phyloP scores from a whole-genome alignment of 2,329 filamentous ascomycete genomes.

The Colletotrichum sp. region DNA sequence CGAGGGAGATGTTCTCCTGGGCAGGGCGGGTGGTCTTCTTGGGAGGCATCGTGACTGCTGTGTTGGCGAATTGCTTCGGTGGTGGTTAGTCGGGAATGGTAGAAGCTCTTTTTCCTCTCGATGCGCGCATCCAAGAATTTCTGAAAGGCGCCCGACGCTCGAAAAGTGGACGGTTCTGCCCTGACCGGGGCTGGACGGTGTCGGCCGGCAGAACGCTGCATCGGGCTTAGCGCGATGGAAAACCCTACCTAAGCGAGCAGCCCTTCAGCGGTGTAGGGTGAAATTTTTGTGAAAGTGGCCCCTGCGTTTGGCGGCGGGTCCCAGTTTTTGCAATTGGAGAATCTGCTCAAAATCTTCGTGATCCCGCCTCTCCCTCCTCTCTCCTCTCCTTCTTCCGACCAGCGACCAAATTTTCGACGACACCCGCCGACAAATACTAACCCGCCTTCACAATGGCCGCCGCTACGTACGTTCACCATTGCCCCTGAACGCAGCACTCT shows the following conservation, averaged over 20 bases:
- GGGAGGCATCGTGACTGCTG: conserved; percentile 73
- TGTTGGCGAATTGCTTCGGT: conserved; percentile 30
- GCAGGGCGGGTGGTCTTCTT: conserved; percentile 89
- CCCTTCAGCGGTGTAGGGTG: not conserved
- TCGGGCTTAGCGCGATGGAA: not conserved
- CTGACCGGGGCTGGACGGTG: conserved; percentile 8
- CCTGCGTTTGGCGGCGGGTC: not conserved
- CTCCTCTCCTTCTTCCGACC: not conserved
- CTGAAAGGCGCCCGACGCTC: not conserved
- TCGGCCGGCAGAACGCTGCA: not conserved
- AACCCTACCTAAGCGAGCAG: conserved; percentile 20
- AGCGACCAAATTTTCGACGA: conserved; percentile 22
- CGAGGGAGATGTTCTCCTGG: conserved; percentile 98
- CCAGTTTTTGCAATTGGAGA: not conserved
- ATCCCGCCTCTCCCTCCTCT: not conserved
- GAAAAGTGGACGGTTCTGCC: conserved; percentile 14
- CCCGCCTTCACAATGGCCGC: conserved; percentile 44
- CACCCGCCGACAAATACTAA: conserved; percentile 41
- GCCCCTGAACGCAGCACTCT: conserved; percentile 20
- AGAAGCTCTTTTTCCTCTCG: not conserved
- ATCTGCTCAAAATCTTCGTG: conserved; percentile 13
- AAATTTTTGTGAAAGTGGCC: not conserved
- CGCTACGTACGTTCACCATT: conserved; percentile 56
- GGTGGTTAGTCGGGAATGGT: conserved; percentile 24
- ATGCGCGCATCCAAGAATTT: conserved; percentile 4